Percentiles rank a stretch among this genome's conserved stretches.
phyloP scores from a whole-genome alignment of 176 grass and related monocot species.

The Neostapfia colusana region DNA sequence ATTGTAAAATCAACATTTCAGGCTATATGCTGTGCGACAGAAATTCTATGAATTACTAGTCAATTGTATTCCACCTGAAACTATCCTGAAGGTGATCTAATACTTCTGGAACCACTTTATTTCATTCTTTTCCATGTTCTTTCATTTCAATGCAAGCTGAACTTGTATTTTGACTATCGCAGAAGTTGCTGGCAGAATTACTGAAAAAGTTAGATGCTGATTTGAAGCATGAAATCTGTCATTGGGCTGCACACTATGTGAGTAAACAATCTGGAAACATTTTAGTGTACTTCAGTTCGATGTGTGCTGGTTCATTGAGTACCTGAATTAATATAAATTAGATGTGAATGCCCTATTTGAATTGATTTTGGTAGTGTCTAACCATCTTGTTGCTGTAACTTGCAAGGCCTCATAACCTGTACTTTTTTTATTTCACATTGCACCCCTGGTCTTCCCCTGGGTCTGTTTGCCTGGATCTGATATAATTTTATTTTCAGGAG shows the following conservation, averaged over 20 bases:
- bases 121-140: background rate
- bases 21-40: conserved; percentile 83
- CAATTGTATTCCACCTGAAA: conserved; percentile 96
- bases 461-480: too few relatives aligned
- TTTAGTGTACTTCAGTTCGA: too few relatives aligned
- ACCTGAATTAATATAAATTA: background rate
- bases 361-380: background rate
- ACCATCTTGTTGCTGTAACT: background rate
- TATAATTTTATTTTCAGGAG: conserved; percentile 52
- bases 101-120: conserved; percentile 21
- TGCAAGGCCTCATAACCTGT: background rate
- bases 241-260: conserved; percentile 97
- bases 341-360: background rate
- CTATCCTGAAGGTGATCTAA: conserved; percentile 82
- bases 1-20: conserved; percentile 41
- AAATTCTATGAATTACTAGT: conserved; percentile 97
- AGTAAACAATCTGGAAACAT: conserved; percentile 40
- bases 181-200: conserved; percentile 89
- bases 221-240: conserved; percentile 96
- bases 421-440: background rate
- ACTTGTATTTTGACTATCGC: conserved; percentile 34
- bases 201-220: conserved; percentile 91
- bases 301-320: too few relatives aligned
- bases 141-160: conserved; percentile 20
- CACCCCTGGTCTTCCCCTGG: background rate